Evolutionary conservation across 768 basidiomycete species (phyloP), one percentile per base, ranked within the genome.

Genomic region (Tulasnella sp.): DNA sequence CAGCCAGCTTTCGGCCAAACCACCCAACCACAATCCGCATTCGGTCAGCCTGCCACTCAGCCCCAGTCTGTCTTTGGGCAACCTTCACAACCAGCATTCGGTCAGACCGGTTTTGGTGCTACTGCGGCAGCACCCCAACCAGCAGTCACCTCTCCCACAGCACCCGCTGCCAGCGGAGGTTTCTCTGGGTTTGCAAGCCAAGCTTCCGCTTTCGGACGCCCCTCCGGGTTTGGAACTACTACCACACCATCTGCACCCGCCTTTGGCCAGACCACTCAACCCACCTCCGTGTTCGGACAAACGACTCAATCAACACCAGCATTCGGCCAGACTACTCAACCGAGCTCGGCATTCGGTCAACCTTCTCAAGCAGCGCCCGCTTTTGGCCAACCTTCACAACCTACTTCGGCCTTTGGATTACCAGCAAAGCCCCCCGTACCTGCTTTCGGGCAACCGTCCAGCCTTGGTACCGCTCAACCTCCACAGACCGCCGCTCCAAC

Each of bases 171-270:
- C 20, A 44, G 78, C 32, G 79, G 78, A 29, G 79, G 78, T 7
- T 79, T 74, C 73, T 46, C 83, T 5, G 80, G 80, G 2, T 83
- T 85, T 80, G 67, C 79, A 48, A 83, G 84, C n/a, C 83, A 85
- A 70, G 44, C 80, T 20, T 83, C 86, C 42, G 77, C 89, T 32
- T 86, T 89, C 77, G 88, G 87, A 79, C 87, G 89, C 5, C 85
- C 87, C 5, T 84, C 87, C 6, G 88, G 88, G 1, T 91, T 91
- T 77, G 83, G 85, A 61, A 86, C 86, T 0, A 85, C 85, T 75
- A 83, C 84, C 10, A 79, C 83, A 13, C 82, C 84, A 18, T 80
- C 85, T 15, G 81, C 57, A 3, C 57, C 57, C 11, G 11, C 69
- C 15, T 74, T 74, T 78, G 71, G 73, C 32, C 73, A 75, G 48